Percentiles rank a stretch among this genome's conserved stretches.
phyloP scores from a whole-genome alignment of 2,329 filamentous ascomycete genomes.

The Ophiostoma australiae region DNA sequence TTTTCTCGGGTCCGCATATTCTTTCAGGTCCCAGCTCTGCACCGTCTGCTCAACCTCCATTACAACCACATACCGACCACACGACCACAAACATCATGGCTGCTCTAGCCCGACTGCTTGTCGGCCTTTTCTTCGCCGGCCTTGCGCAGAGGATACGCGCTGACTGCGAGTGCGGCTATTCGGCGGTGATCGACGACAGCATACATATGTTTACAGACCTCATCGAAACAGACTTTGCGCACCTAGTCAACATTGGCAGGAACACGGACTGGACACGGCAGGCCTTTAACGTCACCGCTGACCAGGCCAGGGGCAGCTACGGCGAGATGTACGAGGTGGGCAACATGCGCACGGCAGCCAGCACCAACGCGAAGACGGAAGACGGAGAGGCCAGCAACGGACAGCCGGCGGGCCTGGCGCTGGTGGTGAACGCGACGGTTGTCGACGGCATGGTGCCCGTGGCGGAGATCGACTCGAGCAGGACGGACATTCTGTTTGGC shows the following conservation, averaged over 20 bases:
- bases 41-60: too few species aligned
- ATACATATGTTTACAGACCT: slow-evolving; percentile 60
- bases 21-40: too few species aligned
- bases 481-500: slow-evolving; percentile 63
- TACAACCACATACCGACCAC: background rate
- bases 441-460: slow-evolving; percentile 52
- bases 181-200: slow-evolving; percentile 41
- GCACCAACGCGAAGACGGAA: slow-evolving; percentile 42
- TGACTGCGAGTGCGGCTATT: slow-evolving; percentile 70
- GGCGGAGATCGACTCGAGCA: slow-evolving; percentile 59
- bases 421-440: slow-evolving; percentile 48
- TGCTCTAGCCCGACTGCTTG: slow-evolving; percentile 12
- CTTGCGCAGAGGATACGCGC: slow-evolving; percentile 32
- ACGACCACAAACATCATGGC: background rate
- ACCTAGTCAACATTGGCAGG: slow-evolving; percentile 43
- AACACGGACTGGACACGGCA: slow-evolving; percentile 62
- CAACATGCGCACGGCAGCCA: slow-evolving; percentile 49
- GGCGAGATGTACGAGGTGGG: slow-evolving; percentile 57
- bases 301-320: slow-evolving; percentile 56
- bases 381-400: slow-evolving; percentile 37
- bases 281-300: slow-evolving; percentile 59
- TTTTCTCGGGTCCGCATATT: background rate
- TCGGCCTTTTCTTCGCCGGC: slow-evolving; percentile 27
- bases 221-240: slow-evolving; percentile 67
- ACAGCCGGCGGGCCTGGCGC: slow-evolving; percentile 48